Conservation (phyloP, 1,139 yeast species). For the Candida sp. region DNA sequence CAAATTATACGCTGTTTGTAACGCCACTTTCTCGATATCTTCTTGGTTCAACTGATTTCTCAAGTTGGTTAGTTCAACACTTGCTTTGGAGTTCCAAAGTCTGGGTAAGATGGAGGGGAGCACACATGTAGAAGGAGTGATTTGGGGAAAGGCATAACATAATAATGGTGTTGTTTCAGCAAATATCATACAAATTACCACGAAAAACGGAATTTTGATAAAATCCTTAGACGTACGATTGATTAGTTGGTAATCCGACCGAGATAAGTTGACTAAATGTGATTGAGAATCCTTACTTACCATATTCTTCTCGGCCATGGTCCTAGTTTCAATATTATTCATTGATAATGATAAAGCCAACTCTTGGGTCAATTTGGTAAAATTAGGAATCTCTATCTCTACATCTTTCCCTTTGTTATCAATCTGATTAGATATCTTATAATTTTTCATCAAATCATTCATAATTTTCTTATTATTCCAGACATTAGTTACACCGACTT, state of each 20-base stretch:
- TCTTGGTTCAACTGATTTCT: conserved; percentile 7
- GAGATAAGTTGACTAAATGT: conserved; percentile 35
- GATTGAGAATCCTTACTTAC: conserved; percentile 3
- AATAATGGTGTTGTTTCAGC: conserved; percentile 64
- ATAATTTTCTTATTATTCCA: conserved; percentile 37
- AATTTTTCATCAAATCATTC: conserved; percentile 17
- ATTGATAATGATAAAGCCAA: conserved; percentile 37
- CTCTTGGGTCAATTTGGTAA: conserved; percentile 23
- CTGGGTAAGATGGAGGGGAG: conserved; percentile 48
- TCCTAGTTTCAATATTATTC: conserved; percentile 22
- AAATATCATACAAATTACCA: conserved; percentile 50
- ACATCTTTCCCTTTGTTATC: conserved; percentile 23
- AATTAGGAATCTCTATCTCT: conserved; percentile 22
- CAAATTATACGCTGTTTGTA: conserved; percentile 43
- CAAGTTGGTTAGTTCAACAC: conserved; percentile 5
- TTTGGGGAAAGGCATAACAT: conserved; percentile 55
- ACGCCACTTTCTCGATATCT: conserved; percentile 18
- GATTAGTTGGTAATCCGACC: conserved; percentile 53
- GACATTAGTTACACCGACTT: conserved; percentile 48
- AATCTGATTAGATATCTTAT: conserved; percentile 19
- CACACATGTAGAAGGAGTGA: conserved; percentile 70
- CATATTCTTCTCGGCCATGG: conserved; percentile 10
- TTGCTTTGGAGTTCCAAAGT: conserved; percentile 22
- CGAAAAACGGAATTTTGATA: conserved; percentile 61
- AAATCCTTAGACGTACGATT: conserved; percentile 59